Percentiles rank a stretch among this genome's conserved stretches.
These are phyloP conservation scores for Suhomyces vadensis DNA, from an alignment of 805 yeast species.

Conservation along the genomic window DNA sequence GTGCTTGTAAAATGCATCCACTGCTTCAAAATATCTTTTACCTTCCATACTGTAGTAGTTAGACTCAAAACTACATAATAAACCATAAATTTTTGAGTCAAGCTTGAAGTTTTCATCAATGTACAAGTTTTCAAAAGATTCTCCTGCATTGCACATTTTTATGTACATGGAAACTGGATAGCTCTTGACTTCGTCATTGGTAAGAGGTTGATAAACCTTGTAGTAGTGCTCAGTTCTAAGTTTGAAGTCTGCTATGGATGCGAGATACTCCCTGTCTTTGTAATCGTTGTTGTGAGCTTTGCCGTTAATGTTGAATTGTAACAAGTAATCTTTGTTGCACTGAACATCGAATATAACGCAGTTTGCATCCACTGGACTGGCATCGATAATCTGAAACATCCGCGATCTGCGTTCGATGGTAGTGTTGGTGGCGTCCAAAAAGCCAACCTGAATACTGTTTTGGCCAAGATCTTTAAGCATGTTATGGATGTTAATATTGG, in stretches of 20 bases:
- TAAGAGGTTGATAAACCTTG: conserved; percentile 33
- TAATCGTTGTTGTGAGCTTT: conserved; percentile 67
- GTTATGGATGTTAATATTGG: conserved; percentile 33
- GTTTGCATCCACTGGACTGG: conserved; percentile 30
- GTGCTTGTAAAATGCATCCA: conserved; percentile 23
- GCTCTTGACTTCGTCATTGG: conserved; percentile 22
- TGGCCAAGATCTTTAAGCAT: conserved; percentile 31
- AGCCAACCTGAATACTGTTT: conserved; percentile 34
- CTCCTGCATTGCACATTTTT: conserved; percentile 30
- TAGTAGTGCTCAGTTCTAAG: conserved; percentile 55
- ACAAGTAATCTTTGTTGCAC: conserved; percentile 51
- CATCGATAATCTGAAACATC: conserved; percentile 28
- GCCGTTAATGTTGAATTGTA: conserved; percentile 62
- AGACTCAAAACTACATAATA: conserved; percentile 14
- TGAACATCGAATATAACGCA: conserved; percentile 61
- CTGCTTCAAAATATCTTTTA: conserved; percentile 26
- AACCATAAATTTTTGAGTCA: conserved; percentile 7
- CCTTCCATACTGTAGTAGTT: conserved; percentile 25
- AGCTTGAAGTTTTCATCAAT: conserved; percentile 20
- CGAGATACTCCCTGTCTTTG: conserved; percentile 48
- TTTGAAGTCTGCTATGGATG: conserved; percentile 60
- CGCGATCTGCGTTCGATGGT: conserved; percentile 34
- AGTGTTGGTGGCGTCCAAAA: conserved; percentile 46
- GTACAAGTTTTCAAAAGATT: conserved; percentile 18
- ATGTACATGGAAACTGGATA: conserved; percentile 26